Percentiles rank a stretch among this genome's conserved stretches.
Evolutionary conservation across 2,329 filamentous ascomycete species (phyloP).

Genomic region (Aureobasidium lini): DNA sequence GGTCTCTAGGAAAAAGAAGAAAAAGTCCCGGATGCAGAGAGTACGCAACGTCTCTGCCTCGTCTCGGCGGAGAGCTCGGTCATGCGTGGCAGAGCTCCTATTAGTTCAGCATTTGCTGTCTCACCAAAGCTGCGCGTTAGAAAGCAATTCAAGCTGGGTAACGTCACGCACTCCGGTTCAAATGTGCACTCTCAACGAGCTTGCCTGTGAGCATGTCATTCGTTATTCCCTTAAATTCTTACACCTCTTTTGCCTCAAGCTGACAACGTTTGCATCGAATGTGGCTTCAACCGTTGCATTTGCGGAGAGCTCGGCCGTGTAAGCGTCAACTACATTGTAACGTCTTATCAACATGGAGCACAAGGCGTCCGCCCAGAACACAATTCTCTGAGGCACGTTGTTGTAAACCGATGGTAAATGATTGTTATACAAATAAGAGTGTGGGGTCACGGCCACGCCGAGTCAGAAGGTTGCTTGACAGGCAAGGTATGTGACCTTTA

Average conservation of each 20-base stretch:
- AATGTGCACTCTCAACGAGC: not conserved
- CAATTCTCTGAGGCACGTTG: not conserved
- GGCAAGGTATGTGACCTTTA: not conserved
- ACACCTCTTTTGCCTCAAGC: not conserved
- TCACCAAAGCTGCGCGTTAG: not conserved
- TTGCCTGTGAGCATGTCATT: not conserved
- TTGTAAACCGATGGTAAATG: not conserved
- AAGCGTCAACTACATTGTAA: not conserved
- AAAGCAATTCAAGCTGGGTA: not conserved
- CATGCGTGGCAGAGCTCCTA: not conserved
- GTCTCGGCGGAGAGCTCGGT: not conserved
- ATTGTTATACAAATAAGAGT: not conserved
- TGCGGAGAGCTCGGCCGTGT: not conserved
- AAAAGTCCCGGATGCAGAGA: not conserved
- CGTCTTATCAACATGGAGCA: not conserved
- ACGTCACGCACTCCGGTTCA: not conserved
- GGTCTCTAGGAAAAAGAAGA: not conserved
- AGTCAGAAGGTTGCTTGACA: not conserved
- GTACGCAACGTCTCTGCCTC: not conserved
- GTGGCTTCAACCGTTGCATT: not conserved
- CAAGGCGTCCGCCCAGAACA: not conserved
- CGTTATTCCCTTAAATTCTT: not conserved
- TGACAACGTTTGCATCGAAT: slow-evolving; percentile 9
- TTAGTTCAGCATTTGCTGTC: not conserved
- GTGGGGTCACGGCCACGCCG: not conserved